Evolutionary conservation across 306 rosid genomes (phyloP).

Genomic region (Dicorynia guianensis): DNA sequence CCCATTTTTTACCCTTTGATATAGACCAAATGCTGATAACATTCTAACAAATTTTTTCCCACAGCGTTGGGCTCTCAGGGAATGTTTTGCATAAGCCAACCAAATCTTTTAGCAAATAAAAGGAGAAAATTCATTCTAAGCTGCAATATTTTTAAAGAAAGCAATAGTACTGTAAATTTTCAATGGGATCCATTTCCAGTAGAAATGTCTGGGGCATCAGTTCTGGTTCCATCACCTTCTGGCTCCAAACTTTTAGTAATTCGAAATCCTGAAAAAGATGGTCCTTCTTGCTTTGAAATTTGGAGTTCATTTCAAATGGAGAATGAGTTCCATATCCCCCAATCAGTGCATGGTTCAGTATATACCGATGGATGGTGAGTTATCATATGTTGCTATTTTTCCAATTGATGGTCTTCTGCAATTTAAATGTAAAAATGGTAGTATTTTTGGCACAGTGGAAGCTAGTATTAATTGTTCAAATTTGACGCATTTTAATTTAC

Average conservation of each 20-base stretch:
- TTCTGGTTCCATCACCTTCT: slow-evolving; percentile 80
- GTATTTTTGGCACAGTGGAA: slow-evolving; percentile 12
- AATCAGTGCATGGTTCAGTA: slow-evolving; percentile 76
- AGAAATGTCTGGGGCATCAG: slow-evolving; percentile 68
- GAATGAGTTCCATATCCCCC: slow-evolving; percentile 77
- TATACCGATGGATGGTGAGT: slow-evolving; percentile 80
- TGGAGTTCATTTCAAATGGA: slow-evolving; percentile 74
- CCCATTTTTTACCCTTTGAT: background rate
- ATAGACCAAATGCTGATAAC: slow-evolving; percentile 15
- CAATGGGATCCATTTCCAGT: slow-evolving; percentile 83
- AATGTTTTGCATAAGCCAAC: slow-evolving; percentile 69
- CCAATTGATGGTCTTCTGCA: background rate
- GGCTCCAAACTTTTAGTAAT: slow-evolving; percentile 71
- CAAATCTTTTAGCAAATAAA: slow-evolving; percentile 71
- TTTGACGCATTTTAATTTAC: background rate
- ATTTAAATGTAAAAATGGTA: slow-evolving; percentile 23
- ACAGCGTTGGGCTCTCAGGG: slow-evolving; percentile 58
- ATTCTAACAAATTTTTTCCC: slow-evolving; percentile 3
- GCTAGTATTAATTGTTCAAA: slow-evolving; percentile 23
- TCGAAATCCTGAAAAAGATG: slow-evolving; percentile 65
- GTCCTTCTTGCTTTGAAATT: slow-evolving; percentile 66
- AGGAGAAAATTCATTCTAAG: slow-evolving; percentile 62
- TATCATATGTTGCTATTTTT: background rate
- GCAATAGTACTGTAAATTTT: slow-evolving; percentile 51
- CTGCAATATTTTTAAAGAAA: slow-evolving; percentile 57